These are phyloP conservation scores for Aspergillus uvarum DNA, from an alignment of 2,329 filamentous ascomycete species.

Conservation along the genomic window DNA sequence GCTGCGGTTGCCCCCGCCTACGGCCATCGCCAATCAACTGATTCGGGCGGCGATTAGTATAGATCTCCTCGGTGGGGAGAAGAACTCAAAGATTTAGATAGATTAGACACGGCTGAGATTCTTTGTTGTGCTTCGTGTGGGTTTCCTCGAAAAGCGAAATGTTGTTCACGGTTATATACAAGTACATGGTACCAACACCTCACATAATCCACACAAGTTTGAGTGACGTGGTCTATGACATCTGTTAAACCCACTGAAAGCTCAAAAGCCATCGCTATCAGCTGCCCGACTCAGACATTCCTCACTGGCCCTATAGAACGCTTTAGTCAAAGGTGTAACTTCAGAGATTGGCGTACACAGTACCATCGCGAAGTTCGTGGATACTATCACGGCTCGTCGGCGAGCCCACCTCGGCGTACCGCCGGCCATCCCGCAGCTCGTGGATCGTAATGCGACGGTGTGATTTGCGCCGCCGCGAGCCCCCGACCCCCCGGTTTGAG, in stretches of 20 bases:
- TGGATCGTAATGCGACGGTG: conserved; percentile 43
- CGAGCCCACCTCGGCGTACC: conserved; percentile 43
- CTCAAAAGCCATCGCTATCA: not conserved
- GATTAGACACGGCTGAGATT: not conserved
- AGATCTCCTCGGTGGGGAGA: conserved; percentile 64
- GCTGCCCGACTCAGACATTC: too few species aligned
- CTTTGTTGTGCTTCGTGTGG: not conserved
- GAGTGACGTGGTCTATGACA: too few species aligned
- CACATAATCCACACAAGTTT: too few species aligned
- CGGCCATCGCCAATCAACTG: conserved; percentile 89
- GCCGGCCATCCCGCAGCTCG: conserved; percentile 43
- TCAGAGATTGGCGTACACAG: conserved; percentile 42
- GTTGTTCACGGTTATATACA: not conserved
- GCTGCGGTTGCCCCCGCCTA: conserved; percentile 76
- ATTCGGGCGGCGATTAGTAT: conserved; percentile 71
- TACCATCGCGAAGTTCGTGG: conserved; percentile 45
- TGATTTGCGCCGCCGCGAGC: conserved; percentile 31
- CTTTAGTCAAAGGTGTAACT: conserved; percentile 10
- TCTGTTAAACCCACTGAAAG: too few species aligned
- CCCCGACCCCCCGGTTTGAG: conserved; percentile 21
- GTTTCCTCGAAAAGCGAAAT: not conserved
- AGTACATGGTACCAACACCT: not conserved
- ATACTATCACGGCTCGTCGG: conserved; percentile 39
- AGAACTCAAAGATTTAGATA: conserved; percentile 50
- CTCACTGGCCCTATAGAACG: not conserved